Base-by-base conservation (phyloP, 164 flowering plant genomes). In the Dillenia suffruticosa region DNA sequence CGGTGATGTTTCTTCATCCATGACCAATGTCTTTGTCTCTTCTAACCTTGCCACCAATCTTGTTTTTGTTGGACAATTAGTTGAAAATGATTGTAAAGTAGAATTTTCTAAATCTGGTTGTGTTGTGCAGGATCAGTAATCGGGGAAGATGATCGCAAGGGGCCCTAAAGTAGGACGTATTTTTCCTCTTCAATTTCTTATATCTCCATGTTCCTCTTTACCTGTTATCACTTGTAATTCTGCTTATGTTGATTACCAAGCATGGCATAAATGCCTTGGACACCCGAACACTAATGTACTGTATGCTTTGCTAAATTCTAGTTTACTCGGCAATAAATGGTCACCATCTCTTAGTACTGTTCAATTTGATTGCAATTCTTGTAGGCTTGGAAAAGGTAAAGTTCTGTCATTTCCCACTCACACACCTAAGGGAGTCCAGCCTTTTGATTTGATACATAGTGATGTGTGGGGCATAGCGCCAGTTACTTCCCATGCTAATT, bases 391-490 rank as follows among this genome's bases (percentile, higher is more conserved):
- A 9, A 66, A 66, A 59, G 15, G 54, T 10, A 59, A 67, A 46
- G 49, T 45, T 47, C 14, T 60, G 4, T 45, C 59, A 11, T 61
- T 67, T 67, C 65, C 51, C 11, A 19, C 15, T 5, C 50, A 46
- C 8, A 10, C 11, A 10, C 2, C 22, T 32, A 16, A 4, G 9
- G 26, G 5, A 19, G 9, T 14, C 2, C 17, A 17, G 3, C 46
- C 52, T 52, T 67, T 61, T 43, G 53, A 67, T n/a, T 3, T 67
- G 1, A 60, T 59, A 5, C 60, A 67, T 47, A 53, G 22, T 49
- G 51, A 56, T 67, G 57, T 61, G 10, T 67, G 57, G 61, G 65
- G 65, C 0, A 54, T 49, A 3, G 7, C 49, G 3, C 65, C 50
- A 8, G 3, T 44, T 15, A 24, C 4, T 53, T 67, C 70, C 13